Evolutionary conservation across 2,329 filamentous ascomycete species (phyloP).

Genomic region (Teratosphaeriaceae sp.): DNA sequence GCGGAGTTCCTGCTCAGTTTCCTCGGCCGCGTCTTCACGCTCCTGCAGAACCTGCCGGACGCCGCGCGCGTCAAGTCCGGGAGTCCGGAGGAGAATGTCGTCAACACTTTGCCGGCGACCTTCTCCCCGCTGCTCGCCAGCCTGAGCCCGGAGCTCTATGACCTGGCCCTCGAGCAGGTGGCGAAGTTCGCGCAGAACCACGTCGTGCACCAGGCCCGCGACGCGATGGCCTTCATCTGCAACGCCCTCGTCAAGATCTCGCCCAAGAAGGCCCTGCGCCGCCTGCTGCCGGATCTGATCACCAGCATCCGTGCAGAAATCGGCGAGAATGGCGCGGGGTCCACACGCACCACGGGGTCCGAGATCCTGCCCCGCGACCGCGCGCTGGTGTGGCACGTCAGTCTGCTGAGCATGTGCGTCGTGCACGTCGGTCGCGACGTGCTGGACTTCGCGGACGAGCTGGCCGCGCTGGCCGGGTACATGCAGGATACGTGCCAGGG

Average conservation of each 20-base stretch:
- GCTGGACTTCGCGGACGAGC: constrained; percentile 77
- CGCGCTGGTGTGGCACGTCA: constrained; percentile 92
- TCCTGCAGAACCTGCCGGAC: constrained; percentile 92
- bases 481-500: constrained; percentile 97
- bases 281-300: constrained; percentile 84
- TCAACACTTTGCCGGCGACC: constrained; percentile 88
- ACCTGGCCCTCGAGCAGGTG: constrained; percentile 85
- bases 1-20: constrained; percentile 88
- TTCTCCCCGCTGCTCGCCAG: constrained; percentile 86
- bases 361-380: constrained; percentile 90
- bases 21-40: constrained; percentile 87
- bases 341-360: constrained; percentile 84
- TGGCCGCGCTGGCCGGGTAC: constrained; percentile 85
- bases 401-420: constrained; percentile 95
- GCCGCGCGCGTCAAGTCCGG: constrained; percentile 79
- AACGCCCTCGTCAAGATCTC: constrained; percentile 95
- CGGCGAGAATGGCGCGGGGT: constrained; percentile 91
- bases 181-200: constrained; percentile 86
- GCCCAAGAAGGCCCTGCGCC: constrained; percentile 84
- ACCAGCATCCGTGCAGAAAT: constrained; percentile 94
- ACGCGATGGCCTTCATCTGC: constrained; percentile 98
- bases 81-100: constrained; percentile 92
- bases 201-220: constrained; percentile 91
- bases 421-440: constrained; percentile 92
- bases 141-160: constrained; percentile 87